Evolutionary conservation across 495 filamentous ascomycete species (phyloP).

Genomic region (Chlorociboria aeruginascens): DNA sequence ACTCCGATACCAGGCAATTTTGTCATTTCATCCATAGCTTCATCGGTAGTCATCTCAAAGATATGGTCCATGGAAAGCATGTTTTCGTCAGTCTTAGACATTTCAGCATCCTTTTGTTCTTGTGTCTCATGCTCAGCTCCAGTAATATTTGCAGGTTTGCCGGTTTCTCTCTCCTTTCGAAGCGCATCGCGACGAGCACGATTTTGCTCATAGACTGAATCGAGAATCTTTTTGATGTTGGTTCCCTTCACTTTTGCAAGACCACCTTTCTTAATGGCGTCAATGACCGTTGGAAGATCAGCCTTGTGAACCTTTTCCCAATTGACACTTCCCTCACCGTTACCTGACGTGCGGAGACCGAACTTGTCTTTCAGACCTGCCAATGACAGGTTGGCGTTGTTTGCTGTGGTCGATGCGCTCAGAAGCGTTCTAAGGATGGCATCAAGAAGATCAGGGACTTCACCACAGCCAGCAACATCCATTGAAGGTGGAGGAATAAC

Average conservation of each 20-base stretch:
- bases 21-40: slow-evolving; percentile 61
- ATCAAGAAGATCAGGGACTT: slow-evolving; percentile 86
- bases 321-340: slow-evolving; percentile 60
- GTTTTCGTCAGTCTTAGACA: slow-evolving; percentile 39
- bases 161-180: slow-evolving; percentile 22
- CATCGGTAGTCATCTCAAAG: slow-evolving; percentile 49
- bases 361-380: slow-evolving; percentile 58
- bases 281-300: slow-evolving; percentile 46
- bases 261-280: slow-evolving; percentile 65
- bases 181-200: slow-evolving; percentile 28
- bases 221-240: slow-evolving; percentile 69
- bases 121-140: slow-evolving; percentile 19
- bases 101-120: slow-evolving; percentile 24
- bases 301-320: slow-evolving; percentile 73
- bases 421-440: slow-evolving; percentile 73
- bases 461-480: slow-evolving; percentile 77
- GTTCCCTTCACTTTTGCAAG: slow-evolving; percentile 59
- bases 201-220: slow-evolving; percentile 65
- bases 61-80: slow-evolving; percentile 66
- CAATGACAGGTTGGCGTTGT: slow-evolving; percentile 57
- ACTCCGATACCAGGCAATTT: slow-evolving; percentile 78
- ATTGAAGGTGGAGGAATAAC: slow-evolving; percentile 66
- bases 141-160: slow-evolving; percentile 15
- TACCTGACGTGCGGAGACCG: slow-evolving; percentile 33
- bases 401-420: slow-evolving; percentile 61